These are phyloP conservation scores for Globomyces sp. DNA, from an alignment of 371 early-diverging fungal genomes.

Conservation along the genomic window DNA sequence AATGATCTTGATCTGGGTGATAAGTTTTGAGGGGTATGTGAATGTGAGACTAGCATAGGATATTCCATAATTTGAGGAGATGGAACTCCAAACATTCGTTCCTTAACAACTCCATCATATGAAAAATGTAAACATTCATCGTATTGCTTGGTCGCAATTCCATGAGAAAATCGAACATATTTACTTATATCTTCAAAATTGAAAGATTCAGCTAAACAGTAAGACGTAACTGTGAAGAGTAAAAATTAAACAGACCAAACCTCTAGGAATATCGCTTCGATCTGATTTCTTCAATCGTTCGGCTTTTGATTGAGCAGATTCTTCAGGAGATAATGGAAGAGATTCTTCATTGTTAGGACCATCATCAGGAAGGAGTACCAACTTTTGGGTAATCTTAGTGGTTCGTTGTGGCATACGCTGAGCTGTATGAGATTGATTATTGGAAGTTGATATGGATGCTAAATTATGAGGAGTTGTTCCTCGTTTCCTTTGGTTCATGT, in stretches of 20 bases:
- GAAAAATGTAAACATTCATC: conserved; percentile 20
- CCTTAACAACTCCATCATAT: conserved; percentile 14
- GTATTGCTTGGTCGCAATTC: conserved; percentile 8
- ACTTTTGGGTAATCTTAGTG: conserved; percentile 87
- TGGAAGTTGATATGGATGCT: too few species aligned
- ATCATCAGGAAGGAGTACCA: conserved; percentile 86
- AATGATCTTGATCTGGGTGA: background rate
- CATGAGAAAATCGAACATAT: conserved; percentile 38
- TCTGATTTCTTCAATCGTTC: conserved; percentile 10
- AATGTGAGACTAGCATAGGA: background rate
- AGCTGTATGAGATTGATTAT: background rate
- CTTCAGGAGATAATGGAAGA: background rate
- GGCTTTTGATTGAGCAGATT: conserved; percentile 2
- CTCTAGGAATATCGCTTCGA: background rate
- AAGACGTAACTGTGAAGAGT: conserved; percentile 1
- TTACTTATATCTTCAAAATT: conserved; percentile 16
- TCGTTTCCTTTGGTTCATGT: too few species aligned
- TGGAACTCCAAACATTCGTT: conserved; percentile 25
- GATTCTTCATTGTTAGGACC: conserved; percentile 39
- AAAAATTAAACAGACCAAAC: too few species aligned
- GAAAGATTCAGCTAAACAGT: conserved; percentile 13
- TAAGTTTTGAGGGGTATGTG: background rate
- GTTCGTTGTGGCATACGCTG: conserved; percentile 54
- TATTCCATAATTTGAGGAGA: conserved; percentile 27
- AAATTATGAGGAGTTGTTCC: too few species aligned